Base-by-base conservation (phyloP, 2,329 filamentous ascomycete genomes). In the Bipolaris oryzae region DNA sequence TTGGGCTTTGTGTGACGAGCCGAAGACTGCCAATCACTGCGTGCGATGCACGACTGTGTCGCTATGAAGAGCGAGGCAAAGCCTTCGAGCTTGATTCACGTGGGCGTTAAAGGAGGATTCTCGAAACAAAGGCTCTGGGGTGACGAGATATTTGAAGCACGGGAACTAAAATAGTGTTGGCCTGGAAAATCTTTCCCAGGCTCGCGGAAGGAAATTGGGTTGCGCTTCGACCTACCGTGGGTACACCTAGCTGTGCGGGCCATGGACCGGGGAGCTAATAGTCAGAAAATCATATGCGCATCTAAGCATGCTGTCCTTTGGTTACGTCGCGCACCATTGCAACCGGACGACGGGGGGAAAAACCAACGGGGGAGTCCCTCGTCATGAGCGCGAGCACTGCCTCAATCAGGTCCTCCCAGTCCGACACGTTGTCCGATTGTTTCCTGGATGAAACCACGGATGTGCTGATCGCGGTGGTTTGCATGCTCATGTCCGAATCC, bases 161-260 rank as follows among this genome's bases (percentile, higher is more conserved):
- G 70, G 71, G 69, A 73, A 64, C 71, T 73, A 73, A 69, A 68
- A 60, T 71, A 70, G 69, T 65, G 55, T 53, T 64, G 57, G 60
- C 55, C 58, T 60, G 62, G 61, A 65, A 69, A 69, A 66, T 58
- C 60, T 66, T 67, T 67, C 57, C 59, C 60, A 64, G 62, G 59
- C 61, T 54, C 50, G 60, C 61, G 62, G 60, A 63, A 64, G 57
- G 60, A 65, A 66, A 71, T 64, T 58, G 60, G 28, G 56, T 53
- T 55, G 52, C 52, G 51, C 55, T 62, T 64, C 61, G 64, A 61
- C 50, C 55, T 61, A 62, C 39, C 56, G 63, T 67, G 66, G 66
- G 61, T 62, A 31, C 28, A 31, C 28, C 28, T 31, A 64, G 49
- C 23, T 49, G 46, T 37, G 55, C 48, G 55, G 55, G 45, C 45